Base-by-base conservation (phyloP, 495 filamentous ascomycete genomes). In the Penicillium nucicola region DNA sequence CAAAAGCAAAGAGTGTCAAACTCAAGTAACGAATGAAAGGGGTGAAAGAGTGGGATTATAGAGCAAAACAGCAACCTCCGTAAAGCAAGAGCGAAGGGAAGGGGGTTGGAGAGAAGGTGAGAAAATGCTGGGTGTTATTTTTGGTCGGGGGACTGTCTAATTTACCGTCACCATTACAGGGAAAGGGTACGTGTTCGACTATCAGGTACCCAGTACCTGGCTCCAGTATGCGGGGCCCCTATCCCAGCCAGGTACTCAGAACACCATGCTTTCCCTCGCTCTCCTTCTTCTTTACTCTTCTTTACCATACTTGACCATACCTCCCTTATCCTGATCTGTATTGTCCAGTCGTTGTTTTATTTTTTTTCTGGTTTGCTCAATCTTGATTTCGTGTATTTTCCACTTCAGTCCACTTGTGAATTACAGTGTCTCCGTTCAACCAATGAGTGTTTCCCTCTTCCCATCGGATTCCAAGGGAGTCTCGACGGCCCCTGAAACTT, bases 51-150 rank as follows among this genome's bases (percentile, higher is more conserved):
- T 62, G 62, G 54, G 57, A 49, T 62, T 41, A 44, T 54, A 56
- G 48, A 55, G 50, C 39, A 61, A 62, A 51, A 46, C 55, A 62
- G 54, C 42, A 50, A 57, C 52, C 54, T 48, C 46, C 40, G 42
- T 53, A 65, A 60, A 50, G 50, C 62, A 61, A 66, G 65, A 74
- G 58, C 60, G 67, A 64, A 53, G 50, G 64, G 50, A 57, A 60
- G 56, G 56, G 55, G 52, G 46, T 52, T 38, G 52, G 52, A 48
- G 44, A 50, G 39, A 62, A 69, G 49, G 42, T 43, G 49, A 57
- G 60, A 61, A 62, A 61, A 61, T 60, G 53, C 53, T 62, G 61
- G 62, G 41, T 50, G 65, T 71, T 74, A 71, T 73, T 74, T 74
- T 74, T 62, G 67, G 67, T 50, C 54, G 62, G 62, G 53, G 43